A percentile compares a stretch with the other conserved stretches of the same genome.
Conservation (phyloP, 2,329 filamentous ascomycete genomes). For the Aspergillus carbonarius region DNA sequence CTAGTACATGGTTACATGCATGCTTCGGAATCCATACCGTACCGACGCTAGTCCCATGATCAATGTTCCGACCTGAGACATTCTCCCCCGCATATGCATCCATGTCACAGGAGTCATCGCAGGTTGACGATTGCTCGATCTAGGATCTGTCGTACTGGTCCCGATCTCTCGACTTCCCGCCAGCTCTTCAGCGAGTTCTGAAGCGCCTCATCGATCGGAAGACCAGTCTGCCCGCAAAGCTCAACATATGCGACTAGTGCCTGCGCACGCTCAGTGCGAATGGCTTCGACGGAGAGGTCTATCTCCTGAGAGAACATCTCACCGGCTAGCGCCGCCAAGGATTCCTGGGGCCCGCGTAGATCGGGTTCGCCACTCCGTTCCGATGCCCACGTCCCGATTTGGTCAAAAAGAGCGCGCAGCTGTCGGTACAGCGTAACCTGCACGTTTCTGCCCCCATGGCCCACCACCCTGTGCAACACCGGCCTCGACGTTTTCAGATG, state of each 20-base stretch:
- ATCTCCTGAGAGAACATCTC: slow-evolving; percentile 34
- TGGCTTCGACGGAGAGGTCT: slow-evolving; percentile 36
- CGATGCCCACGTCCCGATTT: slow-evolving; percentile 28
- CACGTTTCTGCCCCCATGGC: slow-evolving; percentile 35
- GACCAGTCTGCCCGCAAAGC: slow-evolving; percentile 23
- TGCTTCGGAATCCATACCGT: background rate
- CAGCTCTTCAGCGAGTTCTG: slow-evolving; percentile 31
- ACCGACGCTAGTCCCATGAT: slow-evolving; percentile 1
- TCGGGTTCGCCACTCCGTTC: slow-evolving; percentile 15
- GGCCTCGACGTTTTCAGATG: slow-evolving; percentile 31
- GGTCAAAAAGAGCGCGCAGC: slow-evolving; percentile 33
- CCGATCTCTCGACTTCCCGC: slow-evolving; percentile 42
- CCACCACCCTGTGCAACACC: slow-evolving; percentile 31
- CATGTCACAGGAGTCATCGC: slow-evolving; percentile 2
- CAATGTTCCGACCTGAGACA: slow-evolving; percentile 2
- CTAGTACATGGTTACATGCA: background rate
- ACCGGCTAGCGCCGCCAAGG: slow-evolving; percentile 29
- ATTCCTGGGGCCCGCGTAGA: slow-evolving; percentile 24
- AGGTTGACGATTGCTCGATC: slow-evolving; percentile 30
- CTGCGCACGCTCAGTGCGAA: slow-evolving; percentile 40
- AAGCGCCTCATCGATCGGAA: slow-evolving; percentile 23
- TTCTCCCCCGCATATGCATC: background rate
- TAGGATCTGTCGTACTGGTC: slow-evolving; percentile 34
- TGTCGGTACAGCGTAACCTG: slow-evolving; percentile 37
- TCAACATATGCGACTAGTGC: slow-evolving; percentile 34